Percentiles rank a stretch among this genome's conserved stretches.
Conservation (phyloP, 768 basidiomycete genomes). For the Termitomyces bulborhizus region DNA sequence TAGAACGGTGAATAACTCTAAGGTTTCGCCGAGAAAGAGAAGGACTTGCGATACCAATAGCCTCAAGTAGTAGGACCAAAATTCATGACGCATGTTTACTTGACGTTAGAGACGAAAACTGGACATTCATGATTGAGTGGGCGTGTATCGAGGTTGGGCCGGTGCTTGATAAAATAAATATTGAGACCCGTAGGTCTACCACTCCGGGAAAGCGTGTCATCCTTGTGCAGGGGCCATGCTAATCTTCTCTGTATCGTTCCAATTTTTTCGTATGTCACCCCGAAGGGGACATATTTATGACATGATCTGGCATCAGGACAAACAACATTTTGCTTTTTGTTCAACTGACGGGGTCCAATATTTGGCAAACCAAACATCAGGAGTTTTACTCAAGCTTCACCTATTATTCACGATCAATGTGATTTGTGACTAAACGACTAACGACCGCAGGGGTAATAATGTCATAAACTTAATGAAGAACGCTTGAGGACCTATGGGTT, state of each 20-base stretch:
- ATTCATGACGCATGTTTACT: no score
- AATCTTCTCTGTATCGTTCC: slow-evolving; percentile 99
- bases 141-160: no score
- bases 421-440: no score
- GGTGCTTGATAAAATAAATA: slow-evolving; percentile 26
- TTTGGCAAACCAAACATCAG: not conserved
- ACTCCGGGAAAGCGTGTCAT: slow-evolving; percentile 99
- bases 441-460: no score
- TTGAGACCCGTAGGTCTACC: slow-evolving; percentile 54
- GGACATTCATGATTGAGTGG: no score
- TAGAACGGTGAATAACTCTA: no score
- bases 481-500: not conserved
- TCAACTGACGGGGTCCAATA: slow-evolving; percentile 12
- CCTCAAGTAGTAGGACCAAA: no score
- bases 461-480: not conserved
- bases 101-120: no score
- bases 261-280: slow-evolving; percentile 97
- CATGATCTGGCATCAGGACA: no score
- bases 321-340: slow-evolving; percentile 18
- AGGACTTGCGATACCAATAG: no score
- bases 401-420: no score
- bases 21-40: not conserved
- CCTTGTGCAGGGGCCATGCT: slow-evolving; percentile 99
- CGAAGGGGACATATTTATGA: slow-evolving; percentile 58
- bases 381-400: no score